Evolutionary conservation across 2,329 filamentous ascomycete species (phyloP), one percentile per base, ranked within the genome.

Genomic region (Cercospora sesami): DNA sequence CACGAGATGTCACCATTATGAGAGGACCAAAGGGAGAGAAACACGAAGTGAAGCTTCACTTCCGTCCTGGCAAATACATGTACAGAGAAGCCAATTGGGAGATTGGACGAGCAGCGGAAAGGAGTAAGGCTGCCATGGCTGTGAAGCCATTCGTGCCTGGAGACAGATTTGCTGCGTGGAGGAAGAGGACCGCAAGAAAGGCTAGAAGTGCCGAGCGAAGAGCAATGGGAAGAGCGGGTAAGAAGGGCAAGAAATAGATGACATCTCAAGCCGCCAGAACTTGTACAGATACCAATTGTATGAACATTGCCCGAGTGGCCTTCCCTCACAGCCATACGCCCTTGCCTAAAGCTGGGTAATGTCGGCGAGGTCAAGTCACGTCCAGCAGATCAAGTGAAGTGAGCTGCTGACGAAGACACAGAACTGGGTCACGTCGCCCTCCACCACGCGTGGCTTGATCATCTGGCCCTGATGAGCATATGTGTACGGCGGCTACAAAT

Each of bases 21-120:
- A 74, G 71, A 28, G 73, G 76, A 55, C 63, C 66, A 64, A 79
- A 79, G 65, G 78, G 78, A 36, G 76, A 80, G 60, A 72, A 76
- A 64, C 75, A 72, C 60, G 70, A 79, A 67, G 75, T 74, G 26
- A 73, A 75, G 26, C 73, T 85, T 39, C 77, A 73, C 55, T 73
- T 87, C 69, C 81, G 84, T 66, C 83, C 85, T 4, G 86, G 87
- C 14, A 64, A 64, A 4, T 89, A 90, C 75, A 87, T 87, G 80
- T 89, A 86, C 76, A 82, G 89, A 71, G 72, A 89, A 78, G 82
- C 86, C 7, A 91, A 91, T 78, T 90, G 87, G 86, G 81, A 87
- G 78, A 90, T 91, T 82, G 89, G 89, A 64, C 80, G 87, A 5
- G 84, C 84, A 30, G 87, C 86, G 5, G 87, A 91, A 79, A 83